These are phyloP conservation scores for Phialophora chinensis DNA, from an alignment of 2,329 filamentous ascomycete species.

Conservation along the genomic window DNA sequence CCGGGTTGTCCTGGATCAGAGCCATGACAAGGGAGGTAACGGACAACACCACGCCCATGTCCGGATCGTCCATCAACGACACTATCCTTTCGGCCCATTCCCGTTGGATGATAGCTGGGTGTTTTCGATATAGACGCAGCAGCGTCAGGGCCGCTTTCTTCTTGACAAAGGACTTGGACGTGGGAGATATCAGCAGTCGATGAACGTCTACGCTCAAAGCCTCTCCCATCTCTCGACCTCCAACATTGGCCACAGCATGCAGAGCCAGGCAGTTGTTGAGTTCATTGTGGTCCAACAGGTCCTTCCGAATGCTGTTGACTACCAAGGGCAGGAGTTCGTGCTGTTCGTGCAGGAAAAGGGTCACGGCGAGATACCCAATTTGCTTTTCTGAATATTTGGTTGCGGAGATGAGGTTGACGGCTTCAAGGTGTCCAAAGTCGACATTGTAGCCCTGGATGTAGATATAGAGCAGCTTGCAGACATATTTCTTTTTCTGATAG, in stretches of 20 bases:
- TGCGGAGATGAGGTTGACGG: conserved; percentile 95
- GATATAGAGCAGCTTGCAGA: conserved; percentile 99
- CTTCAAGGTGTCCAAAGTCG: conserved; percentile 97
- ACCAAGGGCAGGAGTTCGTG: conserved; percentile 95
- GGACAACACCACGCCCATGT: conserved; percentile 92
- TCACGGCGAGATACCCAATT: conserved; percentile 97
- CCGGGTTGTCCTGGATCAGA: conserved; percentile 89
- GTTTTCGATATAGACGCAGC: conserved; percentile 90
- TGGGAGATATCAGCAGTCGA: conserved; percentile 87
- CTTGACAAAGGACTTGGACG: conserved; percentile 97
- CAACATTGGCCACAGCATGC: conserved; percentile 97
- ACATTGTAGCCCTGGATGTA: conserved; percentile 99
- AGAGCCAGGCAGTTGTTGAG: conserved; percentile 95
- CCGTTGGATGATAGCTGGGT: conserved; percentile 88
- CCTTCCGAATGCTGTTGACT: conserved; percentile 97
- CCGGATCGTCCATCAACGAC: conserved; percentile 95
- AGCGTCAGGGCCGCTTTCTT: conserved; percentile 97
- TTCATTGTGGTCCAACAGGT: conserved; percentile 92
- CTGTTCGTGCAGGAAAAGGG: conserved; percentile 93
- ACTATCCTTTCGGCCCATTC: conserved; percentile 99
- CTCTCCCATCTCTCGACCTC: conserved; percentile 95
- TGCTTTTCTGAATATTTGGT: conserved; percentile 99
- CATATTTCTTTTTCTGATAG: conserved; percentile 99
- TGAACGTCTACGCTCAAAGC: conserved; percentile 91
- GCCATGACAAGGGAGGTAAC: conserved; percentile 96